phyloP scores from a whole-genome alignment of 2,329 filamentous ascomycete species.

The Xylariaceae sp. region DNA sequence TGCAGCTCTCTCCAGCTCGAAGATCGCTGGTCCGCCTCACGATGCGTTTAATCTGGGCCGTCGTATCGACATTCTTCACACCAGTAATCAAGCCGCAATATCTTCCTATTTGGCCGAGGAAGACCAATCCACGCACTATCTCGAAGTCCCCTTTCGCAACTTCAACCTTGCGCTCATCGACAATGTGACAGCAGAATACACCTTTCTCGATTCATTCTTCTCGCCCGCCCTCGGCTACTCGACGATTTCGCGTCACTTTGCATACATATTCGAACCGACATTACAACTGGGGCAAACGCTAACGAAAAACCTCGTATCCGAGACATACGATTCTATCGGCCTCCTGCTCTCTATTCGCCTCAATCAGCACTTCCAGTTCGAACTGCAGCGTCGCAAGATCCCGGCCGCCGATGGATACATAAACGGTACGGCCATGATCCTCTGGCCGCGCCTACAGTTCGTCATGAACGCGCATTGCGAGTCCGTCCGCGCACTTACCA shows the following conservation, averaged over 20 bases:
- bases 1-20: conserved; percentile 49
- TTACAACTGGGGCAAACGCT: conserved; percentile 76
- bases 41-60: conserved; percentile 88
- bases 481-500: conserved; percentile 64
- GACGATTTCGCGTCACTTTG: conserved; percentile 75
- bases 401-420: conserved; percentile 87
- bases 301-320: conserved; percentile 69
- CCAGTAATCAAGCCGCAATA: conserved; percentile 66
- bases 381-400: conserved; percentile 84
- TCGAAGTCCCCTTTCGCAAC: conserved; percentile 86
- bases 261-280: conserved; percentile 83
- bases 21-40: conserved; percentile 56
- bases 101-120: conserved; percentile 90
- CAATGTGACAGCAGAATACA: conserved; percentile 92
- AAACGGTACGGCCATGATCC: conserved; percentile 89
- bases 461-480: conserved; percentile 93
- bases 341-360: conserved; percentile 85
- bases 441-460: conserved; percentile 93
- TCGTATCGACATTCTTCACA: conserved; percentile 74
- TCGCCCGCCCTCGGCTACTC: conserved; percentile 68
- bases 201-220: conserved; percentile 88
- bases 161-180: conserved; percentile 93
- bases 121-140: conserved; percentile 75
- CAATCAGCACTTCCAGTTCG: conserved; percentile 91
- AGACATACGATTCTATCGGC: conserved; percentile 78